Evolutionary conservation across 345 rosid species (phyloP), one percentile per base, ranked within the genome.

Genomic region (Pugionium cornutum): DNA sequence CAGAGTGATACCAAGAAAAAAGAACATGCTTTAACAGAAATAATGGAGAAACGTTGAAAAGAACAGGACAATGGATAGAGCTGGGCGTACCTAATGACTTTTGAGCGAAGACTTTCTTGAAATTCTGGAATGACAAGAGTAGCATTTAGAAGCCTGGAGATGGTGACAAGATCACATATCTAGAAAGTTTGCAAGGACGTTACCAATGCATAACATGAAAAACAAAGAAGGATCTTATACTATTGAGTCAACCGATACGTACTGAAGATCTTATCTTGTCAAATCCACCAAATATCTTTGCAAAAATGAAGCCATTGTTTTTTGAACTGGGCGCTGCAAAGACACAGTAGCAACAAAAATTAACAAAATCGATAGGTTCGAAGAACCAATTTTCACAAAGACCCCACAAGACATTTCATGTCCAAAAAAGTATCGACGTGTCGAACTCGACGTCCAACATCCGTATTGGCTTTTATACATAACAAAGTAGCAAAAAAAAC

Each of bases 161-260:
- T 83, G 82, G 91, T 82, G 81, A 95, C 99, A 86, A 95, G 97
- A 89, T 95, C 99, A 82, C 98, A 91, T 75, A 95, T 86, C 98
- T 95, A 89, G 86, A 85, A 80, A 88, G 82, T 77, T 79, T 79
- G 78, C 81, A 85, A 76, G 74, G 64, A 72, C 18, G 81, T 81
- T 80, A 81, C 56, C 72, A 76, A 71, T 61, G 58, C 60, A 57
- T 0, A 51, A 43, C 43, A 44, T 2, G 7, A 42, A 72, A 52
- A 31, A 62, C 6, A 53, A 35, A 10, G 18, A 58, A 26, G 56
- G 53, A 70, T 32, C 26, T 25, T 26, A 53, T 39, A 18, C n/a
- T 34, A 34, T 60, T 3, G 59, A 60, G 58, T 70, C 45, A 45
- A 74, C 51, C 11, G 63, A 78, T 59, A 69, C 95, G 50, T 86